Conservation (phyloP, 164 flowering plant species). For the Piper betle region DNA sequence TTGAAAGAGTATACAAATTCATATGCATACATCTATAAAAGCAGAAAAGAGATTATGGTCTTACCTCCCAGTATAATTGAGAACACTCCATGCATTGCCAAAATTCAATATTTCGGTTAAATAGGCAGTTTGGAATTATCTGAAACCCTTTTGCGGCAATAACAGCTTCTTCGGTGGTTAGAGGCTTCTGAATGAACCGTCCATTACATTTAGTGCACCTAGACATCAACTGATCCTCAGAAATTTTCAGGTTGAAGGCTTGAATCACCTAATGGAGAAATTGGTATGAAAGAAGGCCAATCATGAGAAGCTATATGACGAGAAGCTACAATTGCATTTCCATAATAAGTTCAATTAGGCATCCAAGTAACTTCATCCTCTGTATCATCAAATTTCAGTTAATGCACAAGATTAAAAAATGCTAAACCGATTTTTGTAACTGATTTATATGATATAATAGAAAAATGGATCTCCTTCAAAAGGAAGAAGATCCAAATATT, state of each 20-base stretch:
- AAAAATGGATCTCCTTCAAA: too few species aligned
- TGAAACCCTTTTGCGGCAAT: constrained; percentile 94
- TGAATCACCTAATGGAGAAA: constrained; percentile 49
- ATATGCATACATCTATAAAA: neutral
- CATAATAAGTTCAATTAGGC: neutral
- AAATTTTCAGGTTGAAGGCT: constrained; percentile 55
- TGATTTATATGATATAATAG: too few species aligned
- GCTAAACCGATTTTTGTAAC: too few species aligned
- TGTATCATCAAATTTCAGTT: too few species aligned
- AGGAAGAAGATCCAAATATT: too few species aligned
- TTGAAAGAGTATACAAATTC: neutral
- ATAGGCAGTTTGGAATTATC: constrained; percentile 75
- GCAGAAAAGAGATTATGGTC: neutral
- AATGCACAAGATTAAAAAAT: too few species aligned
- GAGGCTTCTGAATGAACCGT: constrained; percentile 70
- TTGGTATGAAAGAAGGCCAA: neutral
- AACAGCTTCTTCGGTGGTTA: constrained; percentile 74
- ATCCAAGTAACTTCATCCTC: too few species aligned
- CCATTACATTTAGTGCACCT: constrained; percentile 98
- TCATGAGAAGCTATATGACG: too few species aligned
- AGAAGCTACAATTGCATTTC: too few species aligned
- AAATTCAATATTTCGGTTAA: constrained; percentile 65
- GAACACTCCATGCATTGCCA: constrained; percentile 93
- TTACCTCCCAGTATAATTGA: constrained; percentile 98
- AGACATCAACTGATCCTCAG: constrained; percentile 80